phyloP scores from a whole-genome alignment of 441 rosid genomes.

The Syzygium malaccense region DNA sequence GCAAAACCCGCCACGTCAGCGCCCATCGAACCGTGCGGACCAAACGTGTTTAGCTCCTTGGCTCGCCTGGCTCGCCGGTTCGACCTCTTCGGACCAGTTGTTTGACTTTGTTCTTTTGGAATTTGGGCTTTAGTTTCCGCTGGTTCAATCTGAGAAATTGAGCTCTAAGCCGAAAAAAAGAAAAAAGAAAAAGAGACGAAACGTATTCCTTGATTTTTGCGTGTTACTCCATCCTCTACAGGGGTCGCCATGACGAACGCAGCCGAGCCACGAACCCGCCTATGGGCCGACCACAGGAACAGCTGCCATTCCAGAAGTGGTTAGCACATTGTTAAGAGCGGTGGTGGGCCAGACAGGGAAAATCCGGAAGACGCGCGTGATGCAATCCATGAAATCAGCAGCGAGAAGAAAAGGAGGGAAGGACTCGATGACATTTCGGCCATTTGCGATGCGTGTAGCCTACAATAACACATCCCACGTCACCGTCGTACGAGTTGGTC shows the following conservation, averaged over 20 bases:
- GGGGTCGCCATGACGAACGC: background rate
- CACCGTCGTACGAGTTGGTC: background rate
- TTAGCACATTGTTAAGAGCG: background rate
- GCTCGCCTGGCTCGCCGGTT: background rate
- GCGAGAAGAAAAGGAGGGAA: background rate
- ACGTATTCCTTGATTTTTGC: background rate
- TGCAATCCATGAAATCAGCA: background rate
- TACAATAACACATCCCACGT: background rate
- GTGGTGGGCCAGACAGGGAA: background rate
- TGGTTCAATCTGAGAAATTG: background rate
- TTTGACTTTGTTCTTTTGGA: background rate
- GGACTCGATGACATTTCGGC: background rate
- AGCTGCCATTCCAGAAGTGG: background rate
- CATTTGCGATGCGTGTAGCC: background rate
- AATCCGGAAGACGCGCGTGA: background rate
- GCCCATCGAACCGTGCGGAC: background rate
- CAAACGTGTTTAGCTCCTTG: background rate
- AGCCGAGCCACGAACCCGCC: background rate
- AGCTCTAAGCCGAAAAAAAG: rapidly evolving
- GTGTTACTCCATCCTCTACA: background rate
- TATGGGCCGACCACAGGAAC: background rate
- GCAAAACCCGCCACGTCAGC: background rate
- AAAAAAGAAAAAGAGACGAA: background rate
- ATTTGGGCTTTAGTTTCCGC: background rate
- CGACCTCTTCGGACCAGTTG: background rate